These are phyloP conservation scores for Colletotrichum salicis DNA, from an alignment of 2,329 filamentous ascomycete species.

Conservation along the genomic window DNA sequence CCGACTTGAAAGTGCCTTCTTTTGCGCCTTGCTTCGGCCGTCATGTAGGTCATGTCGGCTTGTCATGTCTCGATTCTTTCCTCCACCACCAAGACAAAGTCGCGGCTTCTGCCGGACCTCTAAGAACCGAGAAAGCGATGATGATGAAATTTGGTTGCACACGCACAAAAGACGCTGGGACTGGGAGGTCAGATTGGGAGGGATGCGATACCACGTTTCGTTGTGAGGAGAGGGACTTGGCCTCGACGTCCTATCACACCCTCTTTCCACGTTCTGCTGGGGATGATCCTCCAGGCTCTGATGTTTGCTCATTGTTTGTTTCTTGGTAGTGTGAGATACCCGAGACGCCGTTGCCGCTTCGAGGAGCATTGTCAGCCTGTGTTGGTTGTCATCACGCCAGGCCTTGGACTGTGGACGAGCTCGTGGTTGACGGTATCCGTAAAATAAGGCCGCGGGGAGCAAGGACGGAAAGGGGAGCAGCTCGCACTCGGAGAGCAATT, in stretches of 20 bases:
- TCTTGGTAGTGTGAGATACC: background rate
- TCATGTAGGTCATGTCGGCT: constrained; percentile 10
- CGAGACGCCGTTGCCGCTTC: background rate
- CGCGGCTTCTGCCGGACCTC: background rate
- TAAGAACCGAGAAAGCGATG: background rate
- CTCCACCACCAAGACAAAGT: constrained; percentile 11
- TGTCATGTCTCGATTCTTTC: constrained; percentile 21
- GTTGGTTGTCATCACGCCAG: background rate
- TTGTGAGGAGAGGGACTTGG: background rate
- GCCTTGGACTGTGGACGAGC: background rate
- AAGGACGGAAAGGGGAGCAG: background rate
- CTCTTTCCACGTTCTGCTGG: background rate
- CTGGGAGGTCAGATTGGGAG: background rate
- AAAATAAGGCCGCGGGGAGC: background rate
- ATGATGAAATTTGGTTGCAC: background rate
- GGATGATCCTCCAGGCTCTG: background rate
- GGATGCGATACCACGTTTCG: background rate
- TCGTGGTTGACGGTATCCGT: background rate
- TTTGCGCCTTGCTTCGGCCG: constrained; percentile 10
- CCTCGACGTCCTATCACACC: background rate
- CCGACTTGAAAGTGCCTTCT: background rate
- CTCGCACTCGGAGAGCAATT: background rate
- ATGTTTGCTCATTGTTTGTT: background rate
- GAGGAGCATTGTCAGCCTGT: background rate
- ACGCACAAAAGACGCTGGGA: background rate